Evolutionary conservation across 805 yeast species (phyloP), one percentile per base, ranked within the genome.

Genomic region (Dipodascus albidus): DNA sequence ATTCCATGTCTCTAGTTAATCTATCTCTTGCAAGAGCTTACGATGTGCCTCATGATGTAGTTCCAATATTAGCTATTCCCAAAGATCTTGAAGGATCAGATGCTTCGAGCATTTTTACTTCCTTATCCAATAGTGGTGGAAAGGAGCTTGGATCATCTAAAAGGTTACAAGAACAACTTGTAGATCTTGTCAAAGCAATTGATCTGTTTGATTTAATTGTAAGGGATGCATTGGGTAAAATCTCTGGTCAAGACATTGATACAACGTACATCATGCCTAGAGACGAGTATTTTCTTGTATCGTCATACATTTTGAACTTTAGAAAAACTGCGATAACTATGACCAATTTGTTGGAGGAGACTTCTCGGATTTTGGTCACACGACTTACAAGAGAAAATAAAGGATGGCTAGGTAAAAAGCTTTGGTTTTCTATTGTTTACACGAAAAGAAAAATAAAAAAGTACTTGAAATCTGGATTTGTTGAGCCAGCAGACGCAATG

Each of bases 241-340:
- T 69, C 14, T 58, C 64, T 3, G 31, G 15, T 4, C 27, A 47
- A 8, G 49, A 41, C 52, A 52, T 58, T 4, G 60, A 58, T 38
- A 60, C 62, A 15, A 67, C 67, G 47, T 60, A 67, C 23, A 58
- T 75, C 3, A 62, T 71, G 38, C 79, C 80, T 9, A 69, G 74
- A 51, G 80, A 76, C 54, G 78, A 77, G 57, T 70, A 74, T 66
- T 77, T 77, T 56, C 58, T 77, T 15, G 53, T 77, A 2, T 75
- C 81, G 1, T 75, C 80, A 0, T 77, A 77, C 59, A 53, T 77
- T 22, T 68, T 77, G 64, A 77, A 77, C 58, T 65, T 74, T 48
- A 70, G 75, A 56, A 74, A 74, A 55, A 62, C 67, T 22, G 64
- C 74, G 0, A 63, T 67, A 47, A 55, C 66, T 0, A 61, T 70